A percentile compares a stretch with the other conserved stretches of the same genome.
Evolutionary conservation across 2,329 filamentous ascomycete genomes (phyloP).

Genomic region (Pseudogymnoascus sp.): DNA sequence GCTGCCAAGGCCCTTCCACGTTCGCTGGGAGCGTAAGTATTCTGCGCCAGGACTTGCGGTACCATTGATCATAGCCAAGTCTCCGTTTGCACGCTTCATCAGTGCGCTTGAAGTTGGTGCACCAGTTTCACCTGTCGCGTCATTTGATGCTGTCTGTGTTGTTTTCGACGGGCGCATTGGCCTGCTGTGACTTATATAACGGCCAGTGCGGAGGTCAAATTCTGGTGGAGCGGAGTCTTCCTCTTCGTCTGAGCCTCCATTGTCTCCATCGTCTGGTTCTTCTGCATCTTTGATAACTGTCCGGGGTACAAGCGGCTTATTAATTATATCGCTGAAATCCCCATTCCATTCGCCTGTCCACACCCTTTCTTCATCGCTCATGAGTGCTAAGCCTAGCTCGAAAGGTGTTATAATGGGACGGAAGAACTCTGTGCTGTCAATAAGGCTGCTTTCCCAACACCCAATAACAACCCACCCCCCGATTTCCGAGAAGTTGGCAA

Average conservation of each 20-base stretch:
- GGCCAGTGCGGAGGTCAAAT: slow-evolving; percentile 84
- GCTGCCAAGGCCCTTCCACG: slow-evolving; percentile 85
- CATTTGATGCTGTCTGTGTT: neutral
- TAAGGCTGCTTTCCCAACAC: slow-evolving; percentile 92
- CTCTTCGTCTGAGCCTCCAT: slow-evolving; percentile 43
- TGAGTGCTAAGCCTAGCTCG: slow-evolving; percentile 72
- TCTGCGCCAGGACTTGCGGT: slow-evolving; percentile 87
- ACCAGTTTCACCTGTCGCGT: slow-evolving; percentile 14
- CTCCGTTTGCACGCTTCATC: slow-evolving; percentile 54
- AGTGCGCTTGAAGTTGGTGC: slow-evolving; percentile 44
- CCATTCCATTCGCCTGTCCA: slow-evolving; percentile 89
- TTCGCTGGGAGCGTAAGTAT: slow-evolving; percentile 70
- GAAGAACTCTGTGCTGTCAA: slow-evolving; percentile 86
- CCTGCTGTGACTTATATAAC: slow-evolving; percentile 68
- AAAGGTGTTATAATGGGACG: slow-evolving; percentile 90
- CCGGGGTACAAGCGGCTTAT: slow-evolving; percentile 11
- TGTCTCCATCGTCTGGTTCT: slow-evolving; percentile 15
- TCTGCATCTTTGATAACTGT: slow-evolving; percentile 24
- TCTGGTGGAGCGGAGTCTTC: slow-evolving; percentile 76
- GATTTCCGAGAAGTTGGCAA: slow-evolving; percentile 93
- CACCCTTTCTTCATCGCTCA: slow-evolving; percentile 64
- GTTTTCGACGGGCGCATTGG: slow-evolving; percentile 50
- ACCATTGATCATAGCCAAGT: slow-evolving; percentile 74
- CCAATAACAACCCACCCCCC: slow-evolving; percentile 96
- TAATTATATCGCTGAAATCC: slow-evolving; percentile 57